These are phyloP conservation scores for Solanum aculeatissimum DNA, from an alignment of 305 asterid species.

Conservation along the genomic window DNA sequence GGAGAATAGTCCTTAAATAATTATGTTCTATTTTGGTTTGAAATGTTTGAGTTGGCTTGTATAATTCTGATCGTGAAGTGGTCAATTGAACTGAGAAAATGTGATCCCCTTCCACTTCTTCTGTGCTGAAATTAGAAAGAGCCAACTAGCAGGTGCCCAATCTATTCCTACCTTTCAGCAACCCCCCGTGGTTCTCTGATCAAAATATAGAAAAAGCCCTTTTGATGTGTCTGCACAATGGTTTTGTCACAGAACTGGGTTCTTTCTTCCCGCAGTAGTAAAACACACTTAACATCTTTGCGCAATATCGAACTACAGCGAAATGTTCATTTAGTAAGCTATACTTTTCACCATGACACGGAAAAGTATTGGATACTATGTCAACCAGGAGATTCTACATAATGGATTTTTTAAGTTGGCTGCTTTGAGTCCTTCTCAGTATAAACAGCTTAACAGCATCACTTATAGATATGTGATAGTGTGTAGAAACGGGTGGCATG, in stretches of 20 bases:
- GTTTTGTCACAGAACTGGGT: background rate
- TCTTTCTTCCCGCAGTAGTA: too few relatives aligned
- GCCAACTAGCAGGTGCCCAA: background rate
- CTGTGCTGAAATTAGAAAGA: background rate
- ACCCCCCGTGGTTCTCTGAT: background rate
- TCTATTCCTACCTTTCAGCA: background rate
- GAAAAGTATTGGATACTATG: background rate
- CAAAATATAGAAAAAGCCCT: background rate
- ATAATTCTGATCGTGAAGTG: background rate
- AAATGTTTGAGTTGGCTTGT: background rate
- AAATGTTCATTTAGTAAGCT: background rate
- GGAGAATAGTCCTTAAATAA: background rate
- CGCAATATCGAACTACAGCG: background rate
- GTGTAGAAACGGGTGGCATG: background rate
- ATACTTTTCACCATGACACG: background rate
- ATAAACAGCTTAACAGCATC: background rate
- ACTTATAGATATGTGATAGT: background rate
- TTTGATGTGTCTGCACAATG: background rate
- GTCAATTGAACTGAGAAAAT: background rate
- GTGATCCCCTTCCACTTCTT: background rate
- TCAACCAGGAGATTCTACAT: background rate
- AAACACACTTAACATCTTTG: background rate
- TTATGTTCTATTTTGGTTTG: background rate
- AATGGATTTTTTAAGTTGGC: background rate
- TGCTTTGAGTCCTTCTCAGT: background rate